Evolutionary conservation across 306 rosid genomes (phyloP), one percentile per base, ranked within the genome.

Genomic region (Neltuma alba): DNA sequence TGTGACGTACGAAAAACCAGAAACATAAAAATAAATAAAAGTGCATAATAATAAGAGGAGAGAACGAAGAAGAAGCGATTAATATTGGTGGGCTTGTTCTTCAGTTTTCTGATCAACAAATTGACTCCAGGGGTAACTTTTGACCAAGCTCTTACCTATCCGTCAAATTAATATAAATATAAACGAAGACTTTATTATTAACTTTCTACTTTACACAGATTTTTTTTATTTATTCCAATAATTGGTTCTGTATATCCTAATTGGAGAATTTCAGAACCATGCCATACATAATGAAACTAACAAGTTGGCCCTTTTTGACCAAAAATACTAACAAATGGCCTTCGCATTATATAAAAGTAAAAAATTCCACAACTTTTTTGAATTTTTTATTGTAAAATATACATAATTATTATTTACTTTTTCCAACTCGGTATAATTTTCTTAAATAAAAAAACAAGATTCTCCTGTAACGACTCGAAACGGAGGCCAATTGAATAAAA

Each of bases 1-100:
- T 38, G 52, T 68, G 73, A 68, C 73, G 73, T 41, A 0, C 52
- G 48, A 16, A 11, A n/a, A 65, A 66, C 30, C 48, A 66, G 48
- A 37, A 66, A 34, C 27, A 7, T 16, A 7, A 36, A 13, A 31
- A 14, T 3, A 45, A 37, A 64, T 44, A 23, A 21, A 25, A 23
- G 14, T 9, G 0, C 23, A 18, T 18, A 6, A 63, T 11, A 18
- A 63, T 7, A 2, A 18, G 40, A 33, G 27, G 70, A 64, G 45
- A 20, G 70, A 64, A 36, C 4, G 14, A 20, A 6, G 27, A 63
- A n/a, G 72, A 66, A 66, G 18, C 27, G 34, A 34, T 63, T 7
- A 9, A 66, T 38, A n/a, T n/a, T n/a, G 18, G 30, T 66, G 47
- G 72, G 5, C 48, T 38, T 37, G 42, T 66, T 66, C 72, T 37